phyloP scores from a whole-genome alignment of 495 filamentous ascomycete species.

The Pseudevernia furfuracea region DNA sequence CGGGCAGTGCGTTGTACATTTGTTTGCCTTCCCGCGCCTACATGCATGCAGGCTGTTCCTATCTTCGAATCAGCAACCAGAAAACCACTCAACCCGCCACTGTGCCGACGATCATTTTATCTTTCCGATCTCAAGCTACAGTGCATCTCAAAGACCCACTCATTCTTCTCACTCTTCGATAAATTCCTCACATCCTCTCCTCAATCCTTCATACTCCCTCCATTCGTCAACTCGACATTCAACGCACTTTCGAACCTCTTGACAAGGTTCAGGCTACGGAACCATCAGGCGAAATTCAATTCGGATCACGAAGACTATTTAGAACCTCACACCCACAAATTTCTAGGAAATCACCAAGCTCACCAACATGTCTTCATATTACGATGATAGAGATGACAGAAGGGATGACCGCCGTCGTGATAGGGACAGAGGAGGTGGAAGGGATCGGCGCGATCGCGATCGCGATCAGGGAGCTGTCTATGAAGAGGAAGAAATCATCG shows the following conservation, averaged over 20 bases:
- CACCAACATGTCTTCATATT: conserved; percentile 19
- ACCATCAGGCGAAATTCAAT: neutral
- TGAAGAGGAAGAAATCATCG: conserved; percentile 24
- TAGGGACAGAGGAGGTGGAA: conserved; percentile 11
- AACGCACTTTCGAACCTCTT: neutral
- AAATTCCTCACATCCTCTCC: neutral
- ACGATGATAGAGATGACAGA: conserved; percentile 18
- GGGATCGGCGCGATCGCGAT: conserved; percentile 13
- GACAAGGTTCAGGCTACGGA: conserved; percentile 1
- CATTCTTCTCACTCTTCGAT: neutral
- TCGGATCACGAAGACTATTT: neutral
- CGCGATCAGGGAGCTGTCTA: conserved; percentile 15
- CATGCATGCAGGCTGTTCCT: neutral
- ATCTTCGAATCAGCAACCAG: neutral
- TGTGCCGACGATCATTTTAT: neutral
- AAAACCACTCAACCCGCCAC: conserved; percentile 4
- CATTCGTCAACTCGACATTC: neutral
- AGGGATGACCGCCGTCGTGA: conserved; percentile 20
- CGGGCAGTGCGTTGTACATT: conserved; percentile 11
- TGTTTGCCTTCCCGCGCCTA: conserved; percentile 6
- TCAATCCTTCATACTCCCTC: neutral
- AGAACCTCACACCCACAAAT: neutral
- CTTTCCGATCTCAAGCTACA: neutral
- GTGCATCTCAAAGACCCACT: neutral
- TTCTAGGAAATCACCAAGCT: neutral